These are phyloP conservation scores for Diplotaxis tenuifolia DNA, from an alignment of 345 rosid genomes.

Conservation along the genomic window DNA sequence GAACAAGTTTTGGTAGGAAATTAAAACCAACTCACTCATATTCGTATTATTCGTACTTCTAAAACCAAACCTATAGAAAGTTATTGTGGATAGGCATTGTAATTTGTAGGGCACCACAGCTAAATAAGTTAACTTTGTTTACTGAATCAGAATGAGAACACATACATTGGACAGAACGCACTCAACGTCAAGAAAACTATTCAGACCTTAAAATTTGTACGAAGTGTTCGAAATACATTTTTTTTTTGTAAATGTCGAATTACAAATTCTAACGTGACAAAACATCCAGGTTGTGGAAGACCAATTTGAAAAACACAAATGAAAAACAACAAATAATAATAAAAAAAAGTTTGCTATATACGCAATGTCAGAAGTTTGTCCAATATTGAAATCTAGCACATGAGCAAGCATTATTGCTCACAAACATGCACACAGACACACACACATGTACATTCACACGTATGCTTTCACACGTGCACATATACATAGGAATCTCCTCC, in stretches of 20 bases:
- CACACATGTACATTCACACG: constrained; percentile 27
- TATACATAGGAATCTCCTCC: constrained; percentile 5
- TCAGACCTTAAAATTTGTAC: neutral
- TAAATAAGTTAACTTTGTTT: neutral
- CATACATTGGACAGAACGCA: neutral
- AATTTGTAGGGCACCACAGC: constrained; percentile 2
- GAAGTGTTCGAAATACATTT: neutral
- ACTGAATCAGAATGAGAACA: neutral
- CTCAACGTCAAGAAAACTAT: neutral
- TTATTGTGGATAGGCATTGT: too few species aligned
- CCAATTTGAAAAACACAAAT: constrained; percentile 10
- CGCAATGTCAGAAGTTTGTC: constrained; percentile 30
- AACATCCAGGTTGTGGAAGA: constrained; percentile 34
- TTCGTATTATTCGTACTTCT: too few species aligned
- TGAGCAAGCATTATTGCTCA: constrained; percentile 27
- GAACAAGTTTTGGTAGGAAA: neutral
- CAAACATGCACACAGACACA: constrained; percentile 34
- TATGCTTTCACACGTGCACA: constrained; percentile 20
- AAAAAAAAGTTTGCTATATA: too few species aligned
- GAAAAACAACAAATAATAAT: constrained; percentile 27
- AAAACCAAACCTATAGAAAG: too few species aligned
- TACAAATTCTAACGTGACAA: constrained; percentile 23
- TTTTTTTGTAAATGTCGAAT: too few species aligned
- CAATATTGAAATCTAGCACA: constrained; percentile 33
- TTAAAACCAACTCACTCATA: too few species aligned